Base-by-base conservation (phyloP, 768 basidiomycete species). In the Serendipita sp. region DNA sequence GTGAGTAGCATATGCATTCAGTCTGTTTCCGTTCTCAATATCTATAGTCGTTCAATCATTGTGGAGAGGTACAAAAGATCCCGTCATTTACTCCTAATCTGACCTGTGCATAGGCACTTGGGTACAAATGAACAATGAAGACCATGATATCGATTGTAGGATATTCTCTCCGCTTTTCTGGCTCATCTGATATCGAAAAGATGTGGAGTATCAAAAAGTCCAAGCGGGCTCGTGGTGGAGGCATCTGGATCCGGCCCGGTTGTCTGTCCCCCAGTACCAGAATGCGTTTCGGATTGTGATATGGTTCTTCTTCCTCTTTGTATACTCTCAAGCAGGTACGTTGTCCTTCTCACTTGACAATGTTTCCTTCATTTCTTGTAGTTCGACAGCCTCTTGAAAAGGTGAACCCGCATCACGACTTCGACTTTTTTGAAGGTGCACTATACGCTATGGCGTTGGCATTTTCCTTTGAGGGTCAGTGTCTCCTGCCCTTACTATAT, bases 231-330 rank as follows among this genome's bases (percentile, higher is more conserved):
- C 77, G 0, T 83, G 91, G 69, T 86, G 83, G 82, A 79, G 78
- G 45, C 89, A 87, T 70, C 69, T 94, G 16, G 81, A 94, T 69
- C 83, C 90, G 3, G 77, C 85, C 2, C 82, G 92, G 36, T 75
- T 96, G 52, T 83, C 83, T 38, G 90, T 95, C 28, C 93, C 93
- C 35, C 79, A 83, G 85, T 85, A 68, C 72, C 93, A 94, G 72
- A 93, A 91, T 68, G 78, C 84, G 62, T 85, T 93, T 71, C 84
- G 89, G 51, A 84, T 91, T 63, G 64, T 79, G 3, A 77, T 91
- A 38, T 92, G 88, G 89, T 70, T 90, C 28, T 78, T 87, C 69
- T 88, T 91, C 74, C 79, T 95, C 38, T 76, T 80, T 18, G 81
- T 84, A 2, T 94, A 92, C 71, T 91, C 89, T 2, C 87, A 87